Base-by-base conservation (phyloP, 2,329 filamentous ascomycete species). In the Aspergillus novofumigatus region DNA sequence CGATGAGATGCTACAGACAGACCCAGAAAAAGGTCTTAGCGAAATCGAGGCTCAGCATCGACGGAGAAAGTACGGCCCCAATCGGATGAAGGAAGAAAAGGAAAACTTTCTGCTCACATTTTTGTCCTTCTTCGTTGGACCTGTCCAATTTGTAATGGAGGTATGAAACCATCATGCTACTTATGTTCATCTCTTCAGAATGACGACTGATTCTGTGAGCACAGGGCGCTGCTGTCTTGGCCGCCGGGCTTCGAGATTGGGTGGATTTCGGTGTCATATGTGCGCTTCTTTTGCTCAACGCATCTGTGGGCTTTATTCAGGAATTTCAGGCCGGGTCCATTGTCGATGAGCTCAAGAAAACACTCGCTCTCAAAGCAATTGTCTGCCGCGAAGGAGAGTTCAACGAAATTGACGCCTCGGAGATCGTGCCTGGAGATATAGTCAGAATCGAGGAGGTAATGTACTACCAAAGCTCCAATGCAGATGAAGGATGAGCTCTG, bases 91-190 rank as follows among this genome's bases (percentile, higher is more conserved):
- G 77, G 90, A 95, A 78, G 89, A 93, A 80, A 92, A 91, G 78
- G 88, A 92, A 77, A 95, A 92, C 70, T 69, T 92, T 57, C 76
- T 92, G 59, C 82, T 94, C 69, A 94, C 95, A 81, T 95, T 96
- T 76, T 69, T 86, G 23, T 81, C 83, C 67, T 94, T 90, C 80
- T 95, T 95, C 75, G 80, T 94, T 55, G 92, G 92, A 64, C 92
- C 92, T 25, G 93, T 96, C 65, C 91, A 95, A 74, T 93, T 93
- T 76, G 91, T 96, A 72, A 96, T 96, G 91, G 90, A 93, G 86
- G 88, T 88, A 74, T 71, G 84, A 26, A 54, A 7, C 56, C 21
- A 25, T 20, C 17, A n/a, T 52, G n/a, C 4, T 17, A 32, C 23
- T 8, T 21, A 25, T 50, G 47, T 32, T 23, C 25, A 11, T 14